These are phyloP conservation scores for Elymus sibiricus DNA, from an alignment of 176 grass and related monocot species.

Conservation along the genomic window DNA sequence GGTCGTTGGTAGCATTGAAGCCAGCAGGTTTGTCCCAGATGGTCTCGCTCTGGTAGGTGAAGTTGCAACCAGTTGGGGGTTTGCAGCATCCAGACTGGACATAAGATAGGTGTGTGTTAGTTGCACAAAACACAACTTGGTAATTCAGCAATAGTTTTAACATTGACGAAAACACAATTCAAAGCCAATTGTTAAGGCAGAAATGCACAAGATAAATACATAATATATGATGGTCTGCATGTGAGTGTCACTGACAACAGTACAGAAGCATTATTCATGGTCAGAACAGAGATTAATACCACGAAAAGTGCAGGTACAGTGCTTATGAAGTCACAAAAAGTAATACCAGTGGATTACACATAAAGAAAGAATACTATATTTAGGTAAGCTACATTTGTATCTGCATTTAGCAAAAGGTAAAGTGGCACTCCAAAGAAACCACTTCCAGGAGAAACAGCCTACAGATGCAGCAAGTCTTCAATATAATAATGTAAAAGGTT, in stretches of 20 bases:
- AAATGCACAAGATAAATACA: neutral
- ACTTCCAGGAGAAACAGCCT: neutral
- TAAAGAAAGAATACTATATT: neutral
- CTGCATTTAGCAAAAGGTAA: neutral
- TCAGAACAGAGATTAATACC: neutral
- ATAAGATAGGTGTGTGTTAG: slow-evolving; percentile 9
- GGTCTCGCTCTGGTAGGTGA: slow-evolving; percentile 56
- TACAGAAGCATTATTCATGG: neutral
- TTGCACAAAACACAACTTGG: neutral
- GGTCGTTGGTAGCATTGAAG: slow-evolving; percentile 36
- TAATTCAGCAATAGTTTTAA: neutral
- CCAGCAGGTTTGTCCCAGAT: slow-evolving; percentile 59
- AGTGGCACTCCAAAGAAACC: neutral
- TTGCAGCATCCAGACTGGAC: slow-evolving; percentile 90
- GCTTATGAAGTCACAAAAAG: neutral
- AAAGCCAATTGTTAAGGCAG: neutral
- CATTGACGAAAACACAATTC: slow-evolving; percentile 2
- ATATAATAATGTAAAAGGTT: neutral
- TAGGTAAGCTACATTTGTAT: neutral
- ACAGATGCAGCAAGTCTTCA: neutral
- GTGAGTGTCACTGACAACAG: neutral
- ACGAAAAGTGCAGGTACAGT: neutral
- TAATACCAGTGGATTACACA: neutral
- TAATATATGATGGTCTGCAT: neutral
- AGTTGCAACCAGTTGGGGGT: slow-evolving; percentile 84